These are phyloP conservation scores for Ramalina peruviana DNA, from an alignment of 495 filamentous ascomycete genomes.

Conservation along the genomic window DNA sequence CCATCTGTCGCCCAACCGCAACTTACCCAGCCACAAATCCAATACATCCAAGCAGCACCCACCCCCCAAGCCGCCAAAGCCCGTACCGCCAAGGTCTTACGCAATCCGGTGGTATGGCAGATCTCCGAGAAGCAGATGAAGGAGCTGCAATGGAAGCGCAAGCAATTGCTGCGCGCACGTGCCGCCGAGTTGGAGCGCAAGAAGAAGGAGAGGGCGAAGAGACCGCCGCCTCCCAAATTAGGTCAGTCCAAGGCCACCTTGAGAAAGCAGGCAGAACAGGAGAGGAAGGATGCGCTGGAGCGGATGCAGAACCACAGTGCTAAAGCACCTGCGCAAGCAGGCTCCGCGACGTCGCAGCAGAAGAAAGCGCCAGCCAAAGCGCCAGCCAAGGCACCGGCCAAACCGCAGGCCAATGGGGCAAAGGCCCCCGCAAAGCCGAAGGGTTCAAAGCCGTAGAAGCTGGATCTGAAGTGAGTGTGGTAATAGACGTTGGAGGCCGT, in stretches of 20 bases:
- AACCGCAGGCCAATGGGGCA: background rate
- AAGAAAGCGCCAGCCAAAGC: constrained; percentile 4
- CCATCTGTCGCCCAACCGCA: constrained; percentile 9
- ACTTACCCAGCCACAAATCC: constrained; percentile 13
- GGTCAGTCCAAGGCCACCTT: constrained; percentile 9
- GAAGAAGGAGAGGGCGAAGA: constrained; percentile 8
- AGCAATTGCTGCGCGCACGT: constrained; percentile 12
- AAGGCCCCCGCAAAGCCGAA: constrained; percentile 6
- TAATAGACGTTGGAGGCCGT: no score
- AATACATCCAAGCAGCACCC: constrained; percentile 15
- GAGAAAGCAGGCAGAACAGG: background rate
- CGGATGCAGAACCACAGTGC: constrained; percentile 1
- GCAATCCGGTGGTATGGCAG: constrained; percentile 13
- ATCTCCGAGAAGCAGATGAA: constrained; percentile 14
- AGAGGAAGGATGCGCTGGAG: background rate
- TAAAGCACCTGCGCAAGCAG: constrained; percentile 4
- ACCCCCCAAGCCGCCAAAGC: constrained; percentile 11
- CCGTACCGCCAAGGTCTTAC: constrained; percentile 9
- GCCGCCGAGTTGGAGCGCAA: constrained; percentile 12
- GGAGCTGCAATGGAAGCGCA: constrained; percentile 13
- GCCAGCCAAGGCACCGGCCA: constrained; percentile 8
- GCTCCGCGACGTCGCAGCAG: constrained; percentile 4
- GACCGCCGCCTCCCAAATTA: constrained; percentile 10
- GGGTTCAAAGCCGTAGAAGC: no score
- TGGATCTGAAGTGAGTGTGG: no score